Evolutionary conservation across 2,329 filamentous ascomycete genomes (phyloP), one percentile per base, ranked within the genome.

Genomic region (Fusarium equiseti): DNA sequence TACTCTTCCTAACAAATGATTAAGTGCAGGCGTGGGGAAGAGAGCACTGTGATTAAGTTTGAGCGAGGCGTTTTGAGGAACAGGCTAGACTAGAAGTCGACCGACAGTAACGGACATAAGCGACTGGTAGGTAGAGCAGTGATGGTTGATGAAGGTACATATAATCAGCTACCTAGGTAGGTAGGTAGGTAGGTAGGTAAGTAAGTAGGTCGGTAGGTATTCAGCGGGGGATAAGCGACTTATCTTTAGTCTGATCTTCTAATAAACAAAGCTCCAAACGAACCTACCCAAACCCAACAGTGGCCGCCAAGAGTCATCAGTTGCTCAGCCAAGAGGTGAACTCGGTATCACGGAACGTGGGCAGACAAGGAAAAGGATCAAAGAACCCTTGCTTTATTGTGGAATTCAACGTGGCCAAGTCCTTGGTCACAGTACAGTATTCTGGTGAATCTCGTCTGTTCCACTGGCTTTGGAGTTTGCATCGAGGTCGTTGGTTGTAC

Each of bases 251-350:
- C 42, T 40, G 55, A 44, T n/a, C n/a, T 18, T 22, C 55, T 67
- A 24, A 38, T 10, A 52, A 59, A 35, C 40, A 35, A 35, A 35
- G 32, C 64, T 53, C 50, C 24, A n/a, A 51, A 27, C 40, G n/a
- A 35, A 35, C 32, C 27, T 27, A 27, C 27, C 32, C 32, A 35
- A 43, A 44, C 40, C 40, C 27, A 63, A 63, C 27, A 31, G 40
- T 48, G 32, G 32, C 51, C 26, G 64, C 67, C 67, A 70, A 70
- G 67, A 66, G 49, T 63, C 48, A 58, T 60, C 40, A 45, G 60
- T 68, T 71, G 58, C 68, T 54, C 42, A 40, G 68, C 68, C 68
- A 71, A 71, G 68, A 44, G 46, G 32, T 27, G 64, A 46, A 31
- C 42, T 55, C 20, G 45, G 60, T 66, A 64, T 71, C 68, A 68